Base-by-base conservation (phyloP, 2,329 filamentous ascomycete genomes). In the Trichophyton benhamiae region DNA sequence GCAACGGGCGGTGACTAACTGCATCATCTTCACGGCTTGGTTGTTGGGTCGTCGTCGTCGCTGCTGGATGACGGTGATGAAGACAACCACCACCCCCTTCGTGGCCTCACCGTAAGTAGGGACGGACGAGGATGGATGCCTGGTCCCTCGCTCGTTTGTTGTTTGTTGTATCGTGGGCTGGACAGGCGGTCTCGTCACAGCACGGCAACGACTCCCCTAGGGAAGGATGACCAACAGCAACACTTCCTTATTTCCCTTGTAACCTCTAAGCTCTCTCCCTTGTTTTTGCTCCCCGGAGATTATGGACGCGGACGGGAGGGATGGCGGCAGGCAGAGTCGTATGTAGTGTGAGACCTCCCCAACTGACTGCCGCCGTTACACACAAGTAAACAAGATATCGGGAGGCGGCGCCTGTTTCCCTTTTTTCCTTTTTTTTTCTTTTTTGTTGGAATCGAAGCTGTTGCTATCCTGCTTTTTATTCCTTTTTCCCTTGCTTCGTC, bases 371-470 rank as follows among this genome's bases (percentile, higher is more conserved):
- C 52, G 52, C 52, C 52, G 58, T 59, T 59, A 49, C 58, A 59
- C 58, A 59, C 58, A 59, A 15, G 22, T 48, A 59, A 59, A 49
- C 44, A 59, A 49, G 44, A 59, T 59, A 59, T 49, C 58, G 58
- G 58, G 30, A 59, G 58, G 42, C 58, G 58, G 58, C 58, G 58
- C 58, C 58, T 49, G 53, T n/a, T 36, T 11, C 2, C 27, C 27
- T 13, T 27, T 30, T 9, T 9, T 58, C n/a, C 13, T 38, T 30
- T 30, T 30, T 30, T 58, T 15, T 22, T n/a, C 44, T 58, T 15
- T 22, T 44, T 11, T 46, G 25, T 46, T 59, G 41, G 27, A 27
- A n/a, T 59, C 33, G 33, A 13, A 11, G 33, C 33, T 9, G 17
- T 30, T 15, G 3, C 8, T 36, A 20, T 41, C 36, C 27, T 57